Base-by-base conservation (phyloP, 148 eudicot genomes). In the Selenicereus undatus region DNA sequence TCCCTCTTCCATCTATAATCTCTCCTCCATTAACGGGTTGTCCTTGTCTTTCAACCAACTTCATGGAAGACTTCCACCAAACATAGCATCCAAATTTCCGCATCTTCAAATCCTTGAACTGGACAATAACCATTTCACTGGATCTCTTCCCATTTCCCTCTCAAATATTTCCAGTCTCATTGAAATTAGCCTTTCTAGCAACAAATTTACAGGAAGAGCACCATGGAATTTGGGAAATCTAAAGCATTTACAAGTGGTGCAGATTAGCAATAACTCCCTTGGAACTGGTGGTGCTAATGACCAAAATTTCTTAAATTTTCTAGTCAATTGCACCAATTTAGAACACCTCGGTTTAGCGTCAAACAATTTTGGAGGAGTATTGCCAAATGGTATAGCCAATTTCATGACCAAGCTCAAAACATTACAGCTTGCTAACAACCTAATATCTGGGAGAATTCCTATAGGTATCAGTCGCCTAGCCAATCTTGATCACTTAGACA, bases 1-100 rank as follows among this genome's bases (percentile, higher is more conserved):
- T 43, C 85, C 89, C 16, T 3, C 76, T 1, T 82, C 89, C 1
- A 36, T 88, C 30, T 86, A 45, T 75, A 86, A 84, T 43, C 36
- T 76, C 0, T 78, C 89, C 21, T 77, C 82, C 4, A 80, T 87
- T 27, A 68, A n/a, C 29, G 2, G 0, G 0, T 9, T 87, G 1
- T 24, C 21, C 0, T 22, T 85, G 42, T 3, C 50, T 8, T n/a
- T 9, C 4, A 88, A 84, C 69, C 70, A 64, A 27, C 51, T 84
- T 22, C 75, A 77, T 0, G 90, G 89, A 35, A 85, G 60, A 24
- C 79, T 80, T 76, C 87, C 84, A 16, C 2, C 62, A 27, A 62
- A 79, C 64, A 32, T 87, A 18, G 84, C 76, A 3, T 9, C 64
- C 68, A 75, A n/a, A 21, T 80, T 80, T 17, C 83, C 85, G 26